phyloP scores from a whole-genome alignment of 257 asterid species.

The Haberlea rhodopensis region DNA sequence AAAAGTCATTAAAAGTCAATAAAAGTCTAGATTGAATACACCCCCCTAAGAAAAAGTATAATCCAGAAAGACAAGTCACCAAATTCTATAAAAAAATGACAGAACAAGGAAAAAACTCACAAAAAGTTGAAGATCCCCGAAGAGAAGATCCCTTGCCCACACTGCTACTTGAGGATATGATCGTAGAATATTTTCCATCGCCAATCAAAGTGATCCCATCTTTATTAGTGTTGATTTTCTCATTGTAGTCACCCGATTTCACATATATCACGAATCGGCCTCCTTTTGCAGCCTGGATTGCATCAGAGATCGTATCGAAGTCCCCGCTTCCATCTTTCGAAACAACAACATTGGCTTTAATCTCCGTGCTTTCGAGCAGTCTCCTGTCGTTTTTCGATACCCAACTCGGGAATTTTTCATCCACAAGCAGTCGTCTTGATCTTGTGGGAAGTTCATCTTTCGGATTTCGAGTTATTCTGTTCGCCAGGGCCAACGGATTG shows the following conservation, averaged over 20 bases:
- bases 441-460: not conserved
- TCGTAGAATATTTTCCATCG: constrained; percentile 65
- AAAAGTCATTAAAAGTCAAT: too few relatives aligned
- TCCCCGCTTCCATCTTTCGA: constrained; percentile 78
- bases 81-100: not conserved
- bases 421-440: constrained; percentile 25
- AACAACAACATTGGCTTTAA: constrained; percentile 55
- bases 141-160: constrained; percentile 56
- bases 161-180: constrained; percentile 44
- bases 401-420: constrained; percentile 47
- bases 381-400: constrained; percentile 42
- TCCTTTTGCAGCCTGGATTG: constrained; percentile 55
- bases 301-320: constrained; percentile 51
- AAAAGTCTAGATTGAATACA: too few relatives aligned
- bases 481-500: constrained; percentile 58
- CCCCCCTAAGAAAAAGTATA: not conserved
- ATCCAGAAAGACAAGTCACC: not conserved
- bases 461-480: constrained; percentile 34
- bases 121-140: constrained; percentile 58
- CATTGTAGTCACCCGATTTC: constrained; percentile 69
- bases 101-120: constrained; percentile 34
- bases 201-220: constrained; percentile 78
- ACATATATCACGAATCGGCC: constrained; percentile 64
- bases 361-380: constrained; percentile 39
- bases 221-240: constrained; percentile 48